These are phyloP conservation scores for Arabidopsis arenosa DNA, from an alignment of 345 rosid genomes.

Conservation along the genomic window DNA sequence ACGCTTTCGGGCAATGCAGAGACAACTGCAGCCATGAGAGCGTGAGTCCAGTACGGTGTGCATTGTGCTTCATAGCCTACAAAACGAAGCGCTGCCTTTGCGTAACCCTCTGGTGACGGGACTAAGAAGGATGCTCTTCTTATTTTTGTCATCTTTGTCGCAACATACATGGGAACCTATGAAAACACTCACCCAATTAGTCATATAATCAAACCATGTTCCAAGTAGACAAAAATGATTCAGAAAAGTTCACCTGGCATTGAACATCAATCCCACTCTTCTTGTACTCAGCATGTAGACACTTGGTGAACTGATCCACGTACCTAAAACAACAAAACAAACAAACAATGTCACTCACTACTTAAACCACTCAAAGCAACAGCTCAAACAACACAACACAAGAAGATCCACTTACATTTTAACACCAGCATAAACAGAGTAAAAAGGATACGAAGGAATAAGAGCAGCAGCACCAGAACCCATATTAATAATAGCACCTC, in stretches of 20 bases:
- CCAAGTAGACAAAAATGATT: not conserved
- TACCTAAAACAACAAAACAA: conserved; percentile 54
- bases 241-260: conserved; percentile 60
- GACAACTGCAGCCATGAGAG: conserved; percentile 63
- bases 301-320: conserved; percentile 88
- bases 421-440: conserved; percentile 87
- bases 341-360: conserved; percentile 35
- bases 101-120: conserved; percentile 74
- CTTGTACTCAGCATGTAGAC: conserved; percentile 91
- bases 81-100: conserved; percentile 64
- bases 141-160: conserved; percentile 84
- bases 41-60: conserved; percentile 86
- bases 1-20: conserved; percentile 55
- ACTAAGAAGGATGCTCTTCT: conserved; percentile 72
- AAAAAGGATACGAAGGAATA: conserved; percentile 95
- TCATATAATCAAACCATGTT: conserved; percentile 5
- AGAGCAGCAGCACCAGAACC: conserved; percentile 95
- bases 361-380: conserved; percentile 2
- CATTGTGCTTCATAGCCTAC: conserved; percentile 75
- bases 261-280: conserved; percentile 79
- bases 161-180: conserved; percentile 81
- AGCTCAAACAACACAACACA: not conserved
- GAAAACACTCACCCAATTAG: conserved; percentile 28
- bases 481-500: conserved; percentile 89
- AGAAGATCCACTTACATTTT: conserved; percentile 75